phyloP scores from a whole-genome alignment of 305 asterid species.

The Fraxinus floribunda region DNA sequence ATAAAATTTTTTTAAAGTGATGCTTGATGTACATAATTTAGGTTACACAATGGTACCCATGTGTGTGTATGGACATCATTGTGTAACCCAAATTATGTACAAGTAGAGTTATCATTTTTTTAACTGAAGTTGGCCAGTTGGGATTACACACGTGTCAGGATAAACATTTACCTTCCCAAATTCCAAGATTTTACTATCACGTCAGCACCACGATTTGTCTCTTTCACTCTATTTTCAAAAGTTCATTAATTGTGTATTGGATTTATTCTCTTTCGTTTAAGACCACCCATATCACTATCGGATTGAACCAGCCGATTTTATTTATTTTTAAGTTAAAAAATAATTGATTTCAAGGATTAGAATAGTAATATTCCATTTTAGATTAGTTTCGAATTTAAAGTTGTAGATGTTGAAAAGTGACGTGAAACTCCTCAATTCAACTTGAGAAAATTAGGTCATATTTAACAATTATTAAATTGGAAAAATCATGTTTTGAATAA shows the following conservation, averaged over 20 bases:
- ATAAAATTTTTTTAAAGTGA: no score
- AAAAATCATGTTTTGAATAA: no score
- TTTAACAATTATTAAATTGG: no score
- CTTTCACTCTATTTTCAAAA: not conserved
- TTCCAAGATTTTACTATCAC: not conserved
- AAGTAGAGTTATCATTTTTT: no score
- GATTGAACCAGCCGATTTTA: not conserved
- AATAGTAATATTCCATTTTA: not conserved
- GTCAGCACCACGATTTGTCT: not conserved
- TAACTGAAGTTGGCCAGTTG: not conserved
- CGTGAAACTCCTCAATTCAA: not conserved
- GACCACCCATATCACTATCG: not conserved
- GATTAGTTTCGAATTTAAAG: not conserved
- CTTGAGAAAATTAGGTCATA: not conserved
- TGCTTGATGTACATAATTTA: no score
- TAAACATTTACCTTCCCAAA: not conserved
- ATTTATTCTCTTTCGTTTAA: not conserved
- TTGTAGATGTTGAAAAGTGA: not conserved
- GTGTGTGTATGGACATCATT: no score
- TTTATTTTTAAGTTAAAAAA: not conserved
- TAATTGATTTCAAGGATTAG: not conserved
- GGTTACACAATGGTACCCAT: no score
- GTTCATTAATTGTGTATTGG: no score
- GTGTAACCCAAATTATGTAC: no score
- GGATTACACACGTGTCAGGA: not conserved